These are phyloP conservation scores for Chytriomyces sp. DNA, from an alignment of 192 early-diverging fungal species.

Conservation along the genomic window DNA sequence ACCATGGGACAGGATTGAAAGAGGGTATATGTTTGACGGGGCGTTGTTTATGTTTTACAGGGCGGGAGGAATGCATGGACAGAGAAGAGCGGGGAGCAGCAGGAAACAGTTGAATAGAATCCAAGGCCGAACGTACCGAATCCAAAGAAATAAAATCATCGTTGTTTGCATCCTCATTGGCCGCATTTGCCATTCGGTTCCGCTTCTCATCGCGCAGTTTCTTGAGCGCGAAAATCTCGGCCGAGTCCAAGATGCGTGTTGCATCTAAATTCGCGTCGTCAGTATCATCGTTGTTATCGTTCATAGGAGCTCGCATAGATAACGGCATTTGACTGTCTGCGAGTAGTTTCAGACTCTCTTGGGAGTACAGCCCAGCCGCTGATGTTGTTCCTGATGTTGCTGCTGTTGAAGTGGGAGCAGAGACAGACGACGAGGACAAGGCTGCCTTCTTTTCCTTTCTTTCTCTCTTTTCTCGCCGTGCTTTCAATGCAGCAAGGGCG, in stretches of 20 bases:
- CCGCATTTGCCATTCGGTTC: background rate
- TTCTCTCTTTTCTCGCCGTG: background rate
- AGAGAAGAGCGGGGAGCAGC: background rate
- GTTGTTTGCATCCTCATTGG: no score
- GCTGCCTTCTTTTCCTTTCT: background rate
- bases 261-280: background rate
- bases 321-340: background rate
- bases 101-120: background rate
- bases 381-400: background rate
- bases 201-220: constrained; percentile 25
- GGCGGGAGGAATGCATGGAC: background rate
- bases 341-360: no score
- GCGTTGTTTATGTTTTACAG: no score
- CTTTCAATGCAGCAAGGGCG: background rate
- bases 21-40: background rate
- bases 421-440: background rate
- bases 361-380: no score
- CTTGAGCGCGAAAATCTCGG: constrained; percentile 24
- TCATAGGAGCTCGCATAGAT: background rate
- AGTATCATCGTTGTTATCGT: background rate
- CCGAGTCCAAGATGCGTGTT: constrained; percentile 27
- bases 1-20: background rate
- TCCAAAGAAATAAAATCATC: constrained; percentile 13
- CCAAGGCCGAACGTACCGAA: background rate
- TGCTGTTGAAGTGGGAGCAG: background rate